Evolutionary conservation across 345 rosid species (phyloP), one percentile per base, ranked within the genome.

Genomic region (Schrenkiella parvula): DNA sequence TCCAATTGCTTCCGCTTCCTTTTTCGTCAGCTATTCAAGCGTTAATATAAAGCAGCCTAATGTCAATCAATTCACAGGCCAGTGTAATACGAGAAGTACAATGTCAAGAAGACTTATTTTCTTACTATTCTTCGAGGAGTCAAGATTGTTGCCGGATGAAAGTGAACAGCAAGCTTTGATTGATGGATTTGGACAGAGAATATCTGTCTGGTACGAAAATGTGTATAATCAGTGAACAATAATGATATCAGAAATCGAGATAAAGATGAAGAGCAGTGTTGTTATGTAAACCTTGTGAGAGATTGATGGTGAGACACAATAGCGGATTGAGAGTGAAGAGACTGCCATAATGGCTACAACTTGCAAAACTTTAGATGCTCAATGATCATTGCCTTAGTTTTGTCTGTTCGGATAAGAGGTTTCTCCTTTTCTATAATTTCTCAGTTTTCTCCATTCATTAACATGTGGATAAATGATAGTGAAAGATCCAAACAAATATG

Each of bases 251-350:
- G 58, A 69, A 55, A 70, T 7, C 2, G 26, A 62, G 46, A 23
- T 19, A 1, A 18, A 51, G 61, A 22, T n/a, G 23, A 53, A 56
- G 54, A 48, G 6, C 2, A 56, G 4, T 39, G 9, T 34, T 9
- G 72, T 23, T n/a, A 68, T 9, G 72, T 23, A 12, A 68, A 86
- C 93, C 87, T 83, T 82, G 31, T 76, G 78, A 34, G 82, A 63
- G 64, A 82, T 57, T 56, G 67, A 47, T 3, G 89, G 64, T 46
- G 91, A 84, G 74, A 73, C 65, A 74, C 81, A 83, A 59, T 7
- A 68, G 37, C 72, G 52, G 52, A 85, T 21, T 44, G 96, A 79
- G 58, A 86, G 74, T 22, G 87, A 82, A 72, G 87, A 81, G 48
- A 81, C 66, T 19, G 87, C 85, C 93, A 89, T 86, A 23, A 23